These are phyloP conservation scores for Fragaria iinumae DNA, from an alignment of 306 rosid species.

Conservation along the genomic window DNA sequence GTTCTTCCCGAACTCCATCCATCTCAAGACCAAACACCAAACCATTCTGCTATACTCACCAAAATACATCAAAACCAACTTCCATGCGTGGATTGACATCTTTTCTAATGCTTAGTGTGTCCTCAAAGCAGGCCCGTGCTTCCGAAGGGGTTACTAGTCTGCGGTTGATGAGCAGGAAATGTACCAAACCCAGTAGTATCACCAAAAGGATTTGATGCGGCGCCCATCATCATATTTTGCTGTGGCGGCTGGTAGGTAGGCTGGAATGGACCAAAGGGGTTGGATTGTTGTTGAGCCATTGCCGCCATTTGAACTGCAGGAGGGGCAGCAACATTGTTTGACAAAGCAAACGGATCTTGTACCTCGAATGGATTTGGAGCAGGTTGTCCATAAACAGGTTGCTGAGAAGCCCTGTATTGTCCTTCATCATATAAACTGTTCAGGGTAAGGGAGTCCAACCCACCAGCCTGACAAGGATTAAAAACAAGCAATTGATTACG, in stretches of 20 bases:
- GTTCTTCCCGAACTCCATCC: conserved; percentile 35
- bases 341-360: conserved; percentile 81
- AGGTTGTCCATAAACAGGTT: conserved; percentile 83
- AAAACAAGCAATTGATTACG: conserved; percentile 7
- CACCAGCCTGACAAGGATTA: conserved; percentile 74
- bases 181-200: conserved; percentile 75
- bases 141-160: conserved; percentile 86
- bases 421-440: conserved; percentile 86
- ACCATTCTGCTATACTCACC: conserved; percentile 42
- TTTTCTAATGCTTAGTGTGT: neutral
- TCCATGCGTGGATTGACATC: conserved; percentile 30
- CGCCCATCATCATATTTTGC: conserved; percentile 63
- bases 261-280: conserved; percentile 85
- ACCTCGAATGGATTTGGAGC: conserved; percentile 95
- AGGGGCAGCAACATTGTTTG: conserved; percentile 64
- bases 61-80: conserved; percentile 50
- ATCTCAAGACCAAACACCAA: conserved; percentile 36
- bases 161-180: conserved; percentile 66
- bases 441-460: conserved; percentile 89
- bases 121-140: conserved; percentile 74
- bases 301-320: conserved; percentile 69
- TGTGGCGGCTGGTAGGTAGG: conserved; percentile 57
- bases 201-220: conserved; percentile 83
- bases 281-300: conserved; percentile 66
- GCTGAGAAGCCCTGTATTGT: conserved; percentile 81